Evolutionary conservation across 441 rosid species (phyloP), one percentile per base, ranked within the genome.

Genomic region (Kokia cookei): DNA sequence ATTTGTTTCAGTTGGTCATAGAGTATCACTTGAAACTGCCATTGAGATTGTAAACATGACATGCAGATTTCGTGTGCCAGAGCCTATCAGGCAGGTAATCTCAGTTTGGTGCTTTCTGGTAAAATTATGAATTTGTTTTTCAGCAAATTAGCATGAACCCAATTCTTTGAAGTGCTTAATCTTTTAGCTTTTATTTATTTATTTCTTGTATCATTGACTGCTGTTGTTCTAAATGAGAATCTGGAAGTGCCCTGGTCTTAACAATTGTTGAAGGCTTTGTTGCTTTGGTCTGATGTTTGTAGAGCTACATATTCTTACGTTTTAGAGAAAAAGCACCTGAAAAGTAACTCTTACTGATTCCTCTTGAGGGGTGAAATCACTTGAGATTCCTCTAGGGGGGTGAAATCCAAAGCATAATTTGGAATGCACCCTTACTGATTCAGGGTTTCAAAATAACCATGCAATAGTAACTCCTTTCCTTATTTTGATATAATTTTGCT

Each of bases 41-140:
- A 75, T 86, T 80, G 72, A 62, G 69, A 76, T 93, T 71, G 95
- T 86, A n/a, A 84, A 84, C 50, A 70, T 84, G 84, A 89, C 90
- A 65, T 90, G 98, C 84, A 91, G 86, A 75, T 86, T 81, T 77
- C 97, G 91, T 76, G 83, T 91, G 65, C 99, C 99, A 3, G 98
- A 96, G 84, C 95, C 99, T 66, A 81, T 90, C 40, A 84, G 98
- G 73, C 99, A 93, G 96, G 98, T 94, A 81, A 22, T 47, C 57
- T 27, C 22, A 69, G 53, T 72, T 60, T 51, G 48, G 47, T 54
- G 53, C 71, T 71, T 61, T 15, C 10, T 29, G 60, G n/a, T 47
- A 35, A 35, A 7, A 54, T 53, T 69, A 19, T 54, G 73, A 37
- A 54, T 54, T 17, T 53, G 29, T 53, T 69, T 6, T 69, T 53